Conservation (phyloP, 2,329 filamentous ascomycete genomes). For the Diaporthe humulicola region DNA sequence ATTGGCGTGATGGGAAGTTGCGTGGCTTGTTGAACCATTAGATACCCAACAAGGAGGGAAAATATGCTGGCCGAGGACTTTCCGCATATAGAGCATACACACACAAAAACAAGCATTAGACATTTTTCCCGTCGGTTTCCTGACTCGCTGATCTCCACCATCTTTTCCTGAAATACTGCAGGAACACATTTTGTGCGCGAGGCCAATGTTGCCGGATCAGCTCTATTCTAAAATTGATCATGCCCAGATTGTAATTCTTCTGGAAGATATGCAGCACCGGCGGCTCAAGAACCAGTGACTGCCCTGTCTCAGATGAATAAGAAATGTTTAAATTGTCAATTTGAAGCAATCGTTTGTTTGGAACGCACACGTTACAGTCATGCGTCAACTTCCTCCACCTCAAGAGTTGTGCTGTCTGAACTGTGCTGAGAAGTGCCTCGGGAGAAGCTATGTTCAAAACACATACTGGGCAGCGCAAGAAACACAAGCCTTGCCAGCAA, state of each 20-base stretch:
- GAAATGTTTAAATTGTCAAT: not conserved
- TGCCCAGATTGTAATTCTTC: not conserved
- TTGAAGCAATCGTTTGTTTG: too few relatives aligned
- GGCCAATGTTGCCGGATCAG: not conserved
- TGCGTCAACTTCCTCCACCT: too few relatives aligned
- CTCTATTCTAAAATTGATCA: too few relatives aligned
- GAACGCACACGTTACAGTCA: too few relatives aligned
- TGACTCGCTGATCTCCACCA: not conserved
- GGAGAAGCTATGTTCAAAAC: too few relatives aligned
- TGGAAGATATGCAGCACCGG: not conserved
- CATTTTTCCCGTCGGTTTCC: not conserved
- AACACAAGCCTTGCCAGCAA: not conserved
- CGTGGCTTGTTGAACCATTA: slow-evolving; percentile 8
- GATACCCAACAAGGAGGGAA: slow-evolving; percentile 23
- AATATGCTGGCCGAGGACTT: not conserved
- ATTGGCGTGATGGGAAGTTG: not conserved
- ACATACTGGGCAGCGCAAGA: not conserved
- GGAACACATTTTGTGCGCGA: too few relatives aligned
- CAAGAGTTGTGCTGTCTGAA: not conserved
- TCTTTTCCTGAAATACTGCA: too few relatives aligned
- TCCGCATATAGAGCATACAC: not conserved
- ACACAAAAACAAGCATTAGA: not conserved
- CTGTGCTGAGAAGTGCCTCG: too few relatives aligned
- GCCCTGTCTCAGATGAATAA: not conserved
- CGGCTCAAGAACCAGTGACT: too few relatives aligned